phyloP scores from a whole-genome alignment of 2,329 filamentous ascomycete species.

The Ophiostoma ips region DNA sequence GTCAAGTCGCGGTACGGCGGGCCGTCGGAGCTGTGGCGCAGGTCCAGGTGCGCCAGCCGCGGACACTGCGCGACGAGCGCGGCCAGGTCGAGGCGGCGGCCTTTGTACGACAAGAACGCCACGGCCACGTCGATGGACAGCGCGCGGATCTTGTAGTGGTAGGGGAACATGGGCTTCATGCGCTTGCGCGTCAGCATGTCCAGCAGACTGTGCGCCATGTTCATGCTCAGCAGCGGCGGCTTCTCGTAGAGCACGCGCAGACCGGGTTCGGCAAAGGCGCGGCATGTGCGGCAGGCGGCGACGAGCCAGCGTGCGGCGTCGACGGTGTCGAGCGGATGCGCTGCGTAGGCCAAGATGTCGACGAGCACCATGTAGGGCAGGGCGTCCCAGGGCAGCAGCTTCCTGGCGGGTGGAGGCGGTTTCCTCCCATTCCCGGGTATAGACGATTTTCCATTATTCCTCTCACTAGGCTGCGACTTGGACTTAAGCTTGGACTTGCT shows the following conservation, averaged over 20 bases:
- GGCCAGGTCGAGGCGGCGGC: constrained; percentile 30
- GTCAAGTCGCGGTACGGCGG: constrained; percentile 49
- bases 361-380: constrained; percentile 46
- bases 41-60: constrained; percentile 53
- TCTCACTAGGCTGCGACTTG: not conserved
- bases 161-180: constrained; percentile 41
- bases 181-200: constrained; percentile 41
- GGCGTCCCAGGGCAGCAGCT: constrained; percentile 18
- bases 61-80: constrained; percentile 50
- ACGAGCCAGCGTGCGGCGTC: constrained; percentile 46
- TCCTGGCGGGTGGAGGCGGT: not conserved
- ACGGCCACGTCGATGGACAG: constrained; percentile 54
- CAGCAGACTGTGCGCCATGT: constrained; percentile 31
- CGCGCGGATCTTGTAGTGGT: constrained; percentile 55
- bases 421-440: not conserved
- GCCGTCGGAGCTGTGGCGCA: constrained; percentile 57
- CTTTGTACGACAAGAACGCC: constrained; percentile 38
- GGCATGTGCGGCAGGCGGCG: constrained; percentile 47
- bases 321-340: constrained; percentile 37
- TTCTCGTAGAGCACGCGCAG: constrained; percentile 57
- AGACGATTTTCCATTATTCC: too few relatives aligned
- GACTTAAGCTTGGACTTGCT: not conserved
- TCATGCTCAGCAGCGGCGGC: constrained; percentile 43
- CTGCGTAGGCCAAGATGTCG: constrained; percentile 56
- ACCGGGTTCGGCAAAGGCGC: constrained; percentile 55